Conservation (phyloP, 352 stramenopile genomes). For the Thalassiosira hispida region DNA sequence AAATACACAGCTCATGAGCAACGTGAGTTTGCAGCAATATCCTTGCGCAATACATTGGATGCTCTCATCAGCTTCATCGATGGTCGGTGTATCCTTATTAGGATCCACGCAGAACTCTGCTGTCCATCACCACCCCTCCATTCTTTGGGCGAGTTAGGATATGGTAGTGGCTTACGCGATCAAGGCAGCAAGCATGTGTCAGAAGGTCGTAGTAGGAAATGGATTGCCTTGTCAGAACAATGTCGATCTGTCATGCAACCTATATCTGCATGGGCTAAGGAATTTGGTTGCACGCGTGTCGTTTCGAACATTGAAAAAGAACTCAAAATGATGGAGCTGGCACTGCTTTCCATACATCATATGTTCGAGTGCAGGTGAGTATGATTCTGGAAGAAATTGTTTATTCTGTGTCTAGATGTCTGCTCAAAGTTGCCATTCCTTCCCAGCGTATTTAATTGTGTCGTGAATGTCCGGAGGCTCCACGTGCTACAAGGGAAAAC, state of each 20-base stretch:
- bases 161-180: not conserved
- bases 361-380: slow-evolving; percentile 50
- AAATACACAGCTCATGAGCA: not conserved
- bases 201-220: slow-evolving; percentile 13
- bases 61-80: slow-evolving; percentile 51
- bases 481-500: slow-evolving; percentile 22
- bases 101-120: slow-evolving; percentile 40
- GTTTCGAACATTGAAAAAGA: slow-evolving; percentile 27
- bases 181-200: not conserved
- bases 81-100: slow-evolving; percentile 34
- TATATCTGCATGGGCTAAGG: not conserved
- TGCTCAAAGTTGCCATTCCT: not conserved
- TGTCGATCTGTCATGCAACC: slow-evolving; percentile 9
- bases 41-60: slow-evolving; percentile 39
- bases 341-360: slow-evolving; percentile 24
- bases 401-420: not conserved
- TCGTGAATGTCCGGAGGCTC: slow-evolving; percentile 37
- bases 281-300: not conserved
- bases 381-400: not conserved
- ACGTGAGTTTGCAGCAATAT: slow-evolving; percentile 36
- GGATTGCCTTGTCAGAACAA: slow-evolving; percentile 28
- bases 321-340: slow-evolving; percentile 21
- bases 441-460: slow-evolving; percentile 42
- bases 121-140: not conserved
- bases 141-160: not conserved